Conservation (phyloP, 1,284 basidiomycete species). For the Tilletia setariae region DNA sequence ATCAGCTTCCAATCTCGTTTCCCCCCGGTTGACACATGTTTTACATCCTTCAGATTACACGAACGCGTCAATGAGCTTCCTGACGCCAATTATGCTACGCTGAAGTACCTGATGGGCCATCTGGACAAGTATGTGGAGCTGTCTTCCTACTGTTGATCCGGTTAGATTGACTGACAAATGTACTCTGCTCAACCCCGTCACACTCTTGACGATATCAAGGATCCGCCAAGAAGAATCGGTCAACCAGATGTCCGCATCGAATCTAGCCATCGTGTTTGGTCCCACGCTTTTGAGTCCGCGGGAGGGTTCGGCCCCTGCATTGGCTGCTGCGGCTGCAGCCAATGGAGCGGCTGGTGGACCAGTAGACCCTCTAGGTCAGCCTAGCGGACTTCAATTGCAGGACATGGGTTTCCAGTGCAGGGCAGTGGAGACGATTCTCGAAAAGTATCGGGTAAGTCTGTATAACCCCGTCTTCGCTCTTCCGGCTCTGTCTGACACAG, state of each 20-base stretch:
- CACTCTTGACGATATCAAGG: too few species aligned
- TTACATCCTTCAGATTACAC: constrained; percentile 61
- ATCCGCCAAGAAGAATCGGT: constrained; percentile 53
- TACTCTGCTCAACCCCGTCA: too few species aligned
- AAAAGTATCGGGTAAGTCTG: constrained; percentile 36
- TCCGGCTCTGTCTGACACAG: background rate
- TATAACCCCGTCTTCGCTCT: too few species aligned
- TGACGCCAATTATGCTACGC: constrained; percentile 94
- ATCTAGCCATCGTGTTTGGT: constrained; percentile 94
- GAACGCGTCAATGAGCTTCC: constrained; percentile 96
- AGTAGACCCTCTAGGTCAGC: constrained; percentile 4
- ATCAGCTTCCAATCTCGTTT: background rate
- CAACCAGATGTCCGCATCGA: constrained; percentile 91
- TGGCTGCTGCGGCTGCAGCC: constrained; percentile 14
- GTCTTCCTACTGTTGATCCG: too few species aligned
- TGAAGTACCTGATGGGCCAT: constrained; percentile 94
- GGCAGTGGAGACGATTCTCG: constrained; percentile 51
- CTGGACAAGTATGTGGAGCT: constrained; percentile 62
- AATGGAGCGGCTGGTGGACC: background rate
- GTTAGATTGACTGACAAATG: too few species aligned
- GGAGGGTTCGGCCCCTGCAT: constrained; percentile 7
- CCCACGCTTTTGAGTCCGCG: constrained; percentile 67
- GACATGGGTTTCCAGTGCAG: constrained; percentile 52
- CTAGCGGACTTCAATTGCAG: constrained; percentile 34
- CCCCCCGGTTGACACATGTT: background rate